Base-by-base conservation (phyloP, 1,139 yeast species). In the Arxiozyma heterogenica region DNA sequence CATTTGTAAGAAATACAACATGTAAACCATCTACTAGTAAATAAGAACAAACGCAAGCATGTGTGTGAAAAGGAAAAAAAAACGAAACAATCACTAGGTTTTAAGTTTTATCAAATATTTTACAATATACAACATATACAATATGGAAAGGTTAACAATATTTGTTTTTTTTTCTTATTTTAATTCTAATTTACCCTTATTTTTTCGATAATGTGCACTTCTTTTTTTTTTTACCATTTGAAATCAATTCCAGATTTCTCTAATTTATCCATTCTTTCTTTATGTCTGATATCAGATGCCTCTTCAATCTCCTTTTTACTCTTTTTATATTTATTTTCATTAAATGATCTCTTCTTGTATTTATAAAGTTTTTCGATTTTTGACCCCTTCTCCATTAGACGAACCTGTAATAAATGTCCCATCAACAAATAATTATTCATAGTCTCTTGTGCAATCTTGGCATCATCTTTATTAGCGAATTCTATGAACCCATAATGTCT, bases 401-500 rank as follows among this genome's bases (percentile, higher is more conserved):
- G 79, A 64, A 81, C 94, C 75, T 80, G 84, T 68, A 81, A 78
- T 60, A 91, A 80, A 70, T 91, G 98, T 15, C 95, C 95, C 73
- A 87, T 84, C 54, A 93, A 72, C 60, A 93, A 78, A 67, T 93
- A 93, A 72, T 93, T 93, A 73, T 93, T 84, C 98, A 93, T 93
- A 52, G 98, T 83, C 63, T 93, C 98, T 58, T 86, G 86, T 1
- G 96, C 98, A 57, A 90, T 77, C 61, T 82, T 79, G 51, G 98
- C 98, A 56, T 87, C 95, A 51, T 83, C 87, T 44, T 72, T 68
- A 56, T 82, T 78, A 51, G 78, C 81, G 65, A 93, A 93, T 72
- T 91, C 97, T 53, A 93, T 75, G 70, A 88, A 93, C 15, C 91
- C 98, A 70, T 84, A 94, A 71, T 91, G 98, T 73, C 90, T 91